Evolutionary conservation across 768 basidiomycete genomes (phyloP).

Genomic region (Russula vinacea): DNA sequence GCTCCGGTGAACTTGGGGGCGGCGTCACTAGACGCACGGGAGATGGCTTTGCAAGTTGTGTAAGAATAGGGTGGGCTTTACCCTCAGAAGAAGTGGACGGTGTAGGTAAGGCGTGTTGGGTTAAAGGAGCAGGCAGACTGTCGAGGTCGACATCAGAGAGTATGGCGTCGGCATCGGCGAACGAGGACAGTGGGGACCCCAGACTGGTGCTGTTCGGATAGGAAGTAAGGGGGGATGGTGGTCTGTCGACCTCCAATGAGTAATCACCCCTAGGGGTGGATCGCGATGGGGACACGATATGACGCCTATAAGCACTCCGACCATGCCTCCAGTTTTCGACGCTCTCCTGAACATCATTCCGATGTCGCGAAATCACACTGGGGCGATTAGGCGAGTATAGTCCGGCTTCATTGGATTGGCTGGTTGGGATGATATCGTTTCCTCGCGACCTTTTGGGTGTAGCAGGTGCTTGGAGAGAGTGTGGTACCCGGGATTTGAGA

Average conservation of each 20-base stretch:
- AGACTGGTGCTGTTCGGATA: not conserved
- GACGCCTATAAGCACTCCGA: slow-evolving; percentile 14
- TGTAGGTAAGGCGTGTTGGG: slow-evolving; percentile 6
- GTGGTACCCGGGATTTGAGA: not conserved
- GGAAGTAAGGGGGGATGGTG: slow-evolving; percentile 23
- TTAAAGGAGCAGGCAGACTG: not conserved
- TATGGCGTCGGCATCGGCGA: slow-evolving; percentile 13
- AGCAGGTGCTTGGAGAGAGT: not conserved
- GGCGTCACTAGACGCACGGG: slow-evolving; percentile 33
- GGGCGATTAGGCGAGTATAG: slow-evolving; percentile 19
- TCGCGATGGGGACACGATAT: slow-evolving; percentile 10
- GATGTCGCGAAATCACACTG: not conserved
- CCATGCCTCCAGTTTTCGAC: slow-evolving; percentile 27
- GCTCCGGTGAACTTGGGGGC: slow-evolving; percentile 29
- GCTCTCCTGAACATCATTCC: slow-evolving; percentile 8
- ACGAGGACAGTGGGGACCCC: slow-evolving; percentile 19
- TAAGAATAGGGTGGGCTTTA: not conserved
- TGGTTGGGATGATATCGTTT: slow-evolving; percentile 20
- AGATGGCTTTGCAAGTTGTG: not conserved
- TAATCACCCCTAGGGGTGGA: slow-evolving; percentile 11
- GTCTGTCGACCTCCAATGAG: slow-evolving; percentile 19
- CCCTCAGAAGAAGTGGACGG: slow-evolving; percentile 18
- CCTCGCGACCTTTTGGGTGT: slow-evolving; percentile 11
- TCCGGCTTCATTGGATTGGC: slow-evolving; percentile 24
- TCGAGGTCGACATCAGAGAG: not conserved